phyloP scores from a whole-genome alignment of 2,329 filamentous ascomycete species.

The Fusarium redolens region DNA sequence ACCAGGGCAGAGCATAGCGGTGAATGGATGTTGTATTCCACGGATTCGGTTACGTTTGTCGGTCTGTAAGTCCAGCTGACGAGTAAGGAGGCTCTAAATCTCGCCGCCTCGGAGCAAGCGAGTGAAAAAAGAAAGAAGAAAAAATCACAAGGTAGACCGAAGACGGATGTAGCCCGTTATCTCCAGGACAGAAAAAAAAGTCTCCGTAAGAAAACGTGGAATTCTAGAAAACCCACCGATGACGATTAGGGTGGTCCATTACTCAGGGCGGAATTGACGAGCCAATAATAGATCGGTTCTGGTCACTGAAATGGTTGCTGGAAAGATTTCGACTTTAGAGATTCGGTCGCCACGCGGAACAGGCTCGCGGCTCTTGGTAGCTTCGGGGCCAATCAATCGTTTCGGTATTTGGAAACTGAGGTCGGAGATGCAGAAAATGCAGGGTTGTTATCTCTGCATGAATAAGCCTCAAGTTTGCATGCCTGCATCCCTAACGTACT shows the following conservation, averaged over 20 bases:
- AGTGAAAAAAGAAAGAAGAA: background rate
- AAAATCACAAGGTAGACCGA: background rate
- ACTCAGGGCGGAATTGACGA: slow-evolving; percentile 16
- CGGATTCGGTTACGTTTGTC: slow-evolving; percentile 19
- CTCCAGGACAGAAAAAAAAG: slow-evolving; percentile 5
- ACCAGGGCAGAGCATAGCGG: slow-evolving; percentile 34
- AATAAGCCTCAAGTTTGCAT: background rate
- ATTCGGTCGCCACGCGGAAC: slow-evolving; percentile 24
- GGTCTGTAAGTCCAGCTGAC: slow-evolving; percentile 11
- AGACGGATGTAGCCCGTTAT: slow-evolving; percentile 12
- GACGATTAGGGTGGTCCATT: slow-evolving; percentile 30
- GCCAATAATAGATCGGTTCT: slow-evolving; percentile 14
- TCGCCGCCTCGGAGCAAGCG: slow-evolving; percentile 10
- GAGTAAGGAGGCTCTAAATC: background rate
- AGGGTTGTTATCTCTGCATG: slow-evolving; percentile 12
- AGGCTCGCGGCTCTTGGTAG: background rate
- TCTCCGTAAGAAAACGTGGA: slow-evolving; percentile 1
- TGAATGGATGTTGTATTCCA: slow-evolving; percentile 23
- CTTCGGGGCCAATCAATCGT: slow-evolving; percentile 1
- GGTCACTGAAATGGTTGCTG: background rate
- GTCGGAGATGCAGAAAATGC: slow-evolving; percentile 12
- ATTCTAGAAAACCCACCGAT: slow-evolving; percentile 35
- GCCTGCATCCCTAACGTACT: background rate
- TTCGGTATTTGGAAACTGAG: slow-evolving; percentile 4
- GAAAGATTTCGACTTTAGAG: slow-evolving; percentile 4